phyloP scores from a whole-genome alignment of 495 filamentous ascomycete species.

The Tuber magnatum region DNA sequence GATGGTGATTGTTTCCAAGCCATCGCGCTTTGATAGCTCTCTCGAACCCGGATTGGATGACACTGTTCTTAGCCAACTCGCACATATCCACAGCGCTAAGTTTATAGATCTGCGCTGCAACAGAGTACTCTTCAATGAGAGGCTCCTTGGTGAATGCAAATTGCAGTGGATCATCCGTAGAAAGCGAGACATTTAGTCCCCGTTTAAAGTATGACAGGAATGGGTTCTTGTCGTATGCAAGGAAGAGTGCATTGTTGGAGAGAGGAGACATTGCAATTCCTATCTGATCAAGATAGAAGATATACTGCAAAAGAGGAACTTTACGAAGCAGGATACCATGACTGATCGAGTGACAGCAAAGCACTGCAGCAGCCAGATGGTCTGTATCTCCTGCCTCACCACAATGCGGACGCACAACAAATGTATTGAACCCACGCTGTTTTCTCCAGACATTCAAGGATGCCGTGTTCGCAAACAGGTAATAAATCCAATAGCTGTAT shows the following conservation, averaged over 20 bases:
- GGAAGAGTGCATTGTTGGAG: constrained; percentile 93
- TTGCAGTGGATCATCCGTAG: constrained; percentile 93
- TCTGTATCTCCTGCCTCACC: constrained; percentile 96
- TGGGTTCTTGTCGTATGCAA: constrained; percentile 95
- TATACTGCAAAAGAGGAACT: constrained; percentile 88
- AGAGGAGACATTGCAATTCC: constrained; percentile 98
- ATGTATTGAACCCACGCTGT: constrained; percentile 88
- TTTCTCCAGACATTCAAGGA: constrained; percentile 90
- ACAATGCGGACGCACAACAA: constrained; percentile 86
- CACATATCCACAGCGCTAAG: constrained; percentile 97
- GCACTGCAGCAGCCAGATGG: constrained; percentile 81
- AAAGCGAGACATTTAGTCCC: constrained; percentile 89
- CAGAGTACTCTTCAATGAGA: constrained; percentile 94
- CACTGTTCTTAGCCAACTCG: constrained; percentile 91
- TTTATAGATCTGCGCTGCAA: constrained; percentile 97
- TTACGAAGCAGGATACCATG: constrained; percentile 90
- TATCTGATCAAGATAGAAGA: constrained; percentile 96
- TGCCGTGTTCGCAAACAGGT: constrained; percentile 87
- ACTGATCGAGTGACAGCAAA: constrained; percentile 96
- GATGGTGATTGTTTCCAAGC: constrained; percentile 67
- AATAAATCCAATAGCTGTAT: constrained; percentile 98
- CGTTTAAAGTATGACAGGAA: constrained; percentile 91
- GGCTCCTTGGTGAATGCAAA: constrained; percentile 99
- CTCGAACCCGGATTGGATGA: constrained; percentile 91
- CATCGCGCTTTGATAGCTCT: constrained; percentile 78